Base-by-base conservation (phyloP, 169 alveolate genomes). In the Plasmodium gallinaceum region DNA sequence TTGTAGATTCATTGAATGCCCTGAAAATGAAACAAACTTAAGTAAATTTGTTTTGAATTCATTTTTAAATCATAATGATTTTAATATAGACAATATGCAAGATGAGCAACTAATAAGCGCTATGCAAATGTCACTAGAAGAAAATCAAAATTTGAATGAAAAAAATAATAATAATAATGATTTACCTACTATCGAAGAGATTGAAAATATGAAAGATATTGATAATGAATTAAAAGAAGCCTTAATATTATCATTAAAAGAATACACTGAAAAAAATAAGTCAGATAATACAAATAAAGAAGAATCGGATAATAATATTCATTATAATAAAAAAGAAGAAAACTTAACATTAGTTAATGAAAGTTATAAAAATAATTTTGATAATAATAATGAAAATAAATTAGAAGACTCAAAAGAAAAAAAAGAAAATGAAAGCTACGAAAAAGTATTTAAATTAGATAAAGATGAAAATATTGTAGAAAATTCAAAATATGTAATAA, bases 1-100 rank as follows among this genome's bases (percentile, higher is more conserved):
- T 48, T 94, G 97, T 12, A 95, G 96, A 78, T 95, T 95, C 32
- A 74, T 97, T 26, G 97, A 97, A 64, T 94, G 96, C 7, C 93
- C 93, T 16, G 97, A 97, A 22, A 93, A 93, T 9, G 89, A 71
- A 32, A 95, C 87, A 42, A 83, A 83, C 7, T 48, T 83, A 14
- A 69, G 86, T 9, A 70, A 61, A 45, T 83, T 58, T 70, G 85
- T 83, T 22, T 69, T 83, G 16, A 83, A 70, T n/a, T 52, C 72
- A 0, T 42, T 83, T 20, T 48, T 70, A 26, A 83, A 37, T 26
- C 51, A 83, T 22, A 70, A 52, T 52, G 72, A 83, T 54, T 83
- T 42, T 45, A 68, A n/a, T 16, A 57, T 69, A 20, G 85, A 26
- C 0, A 70, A 83, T 68, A 58, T 83, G 4, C 73, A 83, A 32